Base-by-base conservation (phyloP, 1,284 basidiomycete genomes). In the Papiliotrema fonsecae region DNA sequence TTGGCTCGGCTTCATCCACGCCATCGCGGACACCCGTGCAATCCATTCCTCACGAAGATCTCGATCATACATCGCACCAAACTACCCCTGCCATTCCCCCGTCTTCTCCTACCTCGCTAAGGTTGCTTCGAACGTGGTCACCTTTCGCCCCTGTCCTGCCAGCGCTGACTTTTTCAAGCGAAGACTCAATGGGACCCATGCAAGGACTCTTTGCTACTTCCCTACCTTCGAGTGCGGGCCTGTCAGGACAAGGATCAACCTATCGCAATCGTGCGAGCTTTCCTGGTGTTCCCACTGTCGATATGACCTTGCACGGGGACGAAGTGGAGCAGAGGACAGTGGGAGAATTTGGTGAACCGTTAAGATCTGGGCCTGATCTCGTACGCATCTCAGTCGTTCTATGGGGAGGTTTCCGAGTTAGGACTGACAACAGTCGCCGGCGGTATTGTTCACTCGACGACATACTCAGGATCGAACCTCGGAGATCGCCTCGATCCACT, bases 1-100 rank as follows among this genome's bases (percentile, higher is more conserved):
- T 47, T 25, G 45, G 45, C n/a, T 47, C 45, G 14, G 18, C 11
- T 10, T 30, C 45, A 26, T 41, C 45, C 11, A 47, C 45, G 16
- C 45, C 45, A 10, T 6, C 30, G 27, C 27, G 27, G n/a, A 22
- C 44, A 24, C 44, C 32, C 16, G 6, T 18, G 21, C 31, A 31
- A 4, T 44, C 42, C 31, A 13, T 32, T 10, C 21, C 34, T 5
- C 34, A 38, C 6, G 24, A 3, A 14, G n/a, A n/a, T n/a, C n/a
- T n/a, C n/a, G n/a, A n/a, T 22, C 25, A 43, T 19, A 24, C 39
- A 24, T 28, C 42, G 18, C 42, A 31, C 6, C 18, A 43, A 30
- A 7, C 28, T 28, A 21, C 11, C 10, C n/a, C 30, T 32, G 9
- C 30, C 6, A 5, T 21, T 6, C 3, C 19, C 14, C 24, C 37